These are phyloP conservation scores for Phytophthora europaea DNA, from an alignment of 352 stramenopile species.

Conservation along the genomic window DNA sequence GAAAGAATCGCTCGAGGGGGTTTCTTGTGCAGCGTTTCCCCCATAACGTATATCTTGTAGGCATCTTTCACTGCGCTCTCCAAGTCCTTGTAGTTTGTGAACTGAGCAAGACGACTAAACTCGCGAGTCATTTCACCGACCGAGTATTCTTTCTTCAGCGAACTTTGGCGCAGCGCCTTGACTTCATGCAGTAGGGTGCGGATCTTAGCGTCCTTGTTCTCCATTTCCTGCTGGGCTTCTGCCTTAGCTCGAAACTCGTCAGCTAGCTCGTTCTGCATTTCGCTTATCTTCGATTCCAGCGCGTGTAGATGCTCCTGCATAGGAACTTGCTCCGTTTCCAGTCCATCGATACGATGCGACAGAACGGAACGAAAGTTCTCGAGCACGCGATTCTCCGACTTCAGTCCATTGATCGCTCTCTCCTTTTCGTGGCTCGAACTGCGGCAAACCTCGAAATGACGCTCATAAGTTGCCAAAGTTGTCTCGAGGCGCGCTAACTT, in stretches of 20 bases:
- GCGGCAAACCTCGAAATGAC: slow-evolving; percentile 80
- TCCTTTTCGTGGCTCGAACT: slow-evolving; percentile 78
- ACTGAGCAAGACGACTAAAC: slow-evolving; percentile 73
- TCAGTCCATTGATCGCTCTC: slow-evolving; percentile 65
- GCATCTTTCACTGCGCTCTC: slow-evolving; percentile 84
- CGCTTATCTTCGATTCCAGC: slow-evolving; percentile 75
- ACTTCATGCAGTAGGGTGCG: slow-evolving; percentile 81
- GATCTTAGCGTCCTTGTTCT: slow-evolving; percentile 81
- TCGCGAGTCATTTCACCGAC: slow-evolving; percentile 86
- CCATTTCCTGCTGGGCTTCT: slow-evolving; percentile 66
- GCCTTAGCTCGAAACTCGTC: slow-evolving; percentile 81
- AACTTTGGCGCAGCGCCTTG: slow-evolving; percentile 75
- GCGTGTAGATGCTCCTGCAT: slow-evolving; percentile 70
- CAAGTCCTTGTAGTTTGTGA: slow-evolving; percentile 85
- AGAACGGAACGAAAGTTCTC: slow-evolving; percentile 89
- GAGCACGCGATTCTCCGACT: slow-evolving; percentile 80
- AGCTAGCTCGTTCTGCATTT: slow-evolving; percentile 82
- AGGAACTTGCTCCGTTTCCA: slow-evolving; percentile 77
- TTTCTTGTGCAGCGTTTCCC: slow-evolving; percentile 73
- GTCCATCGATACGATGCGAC: slow-evolving; percentile 76
- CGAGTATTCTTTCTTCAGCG: slow-evolving; percentile 83
- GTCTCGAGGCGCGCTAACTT: slow-evolving; percentile 74
- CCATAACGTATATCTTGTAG: slow-evolving; percentile 81
- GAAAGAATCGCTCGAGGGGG: slow-evolving; percentile 41
- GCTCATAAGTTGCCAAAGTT: slow-evolving; percentile 75